These are phyloP conservation scores for Thielaviopsis euricoi DNA, from an alignment of 2,329 filamentous ascomycete genomes.

Conservation along the genomic window DNA sequence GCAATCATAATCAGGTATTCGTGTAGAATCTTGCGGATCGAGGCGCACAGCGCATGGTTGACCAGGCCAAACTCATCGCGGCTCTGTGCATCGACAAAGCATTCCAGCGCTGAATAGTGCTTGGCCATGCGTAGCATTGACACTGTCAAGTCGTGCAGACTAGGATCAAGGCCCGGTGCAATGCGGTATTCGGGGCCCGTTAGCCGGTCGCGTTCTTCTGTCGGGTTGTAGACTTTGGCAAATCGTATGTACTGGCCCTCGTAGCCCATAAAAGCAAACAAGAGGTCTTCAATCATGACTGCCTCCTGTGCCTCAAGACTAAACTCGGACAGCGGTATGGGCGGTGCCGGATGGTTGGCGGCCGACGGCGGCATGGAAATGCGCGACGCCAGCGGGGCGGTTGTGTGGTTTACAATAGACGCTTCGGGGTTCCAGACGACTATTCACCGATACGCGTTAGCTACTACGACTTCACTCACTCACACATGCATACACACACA, in stretches of 20 bases:
- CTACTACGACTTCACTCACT: not conserved
- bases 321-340: conserved; percentile 54
- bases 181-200: conserved; percentile 69
- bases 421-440: conserved; percentile 66
- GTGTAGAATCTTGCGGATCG: conserved; percentile 76
- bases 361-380: conserved; percentile 50
- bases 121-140: conserved; percentile 91
- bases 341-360: conserved; percentile 51
- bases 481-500: no score
- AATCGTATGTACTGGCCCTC: conserved; percentile 97
- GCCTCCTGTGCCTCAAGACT: conserved; percentile 71
- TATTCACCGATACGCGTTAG: conserved; percentile 13
- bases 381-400: conserved; percentile 54
- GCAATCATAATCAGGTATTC: conserved; percentile 88
- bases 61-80: conserved; percentile 85
- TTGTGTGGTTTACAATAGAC: conserved; percentile 49
- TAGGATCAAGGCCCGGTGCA: conserved; percentile 72
- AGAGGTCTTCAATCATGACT: conserved; percentile 71
- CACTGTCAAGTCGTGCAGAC: conserved; percentile 67
- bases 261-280: conserved; percentile 95
- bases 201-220: conserved; percentile 72
- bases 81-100: conserved; percentile 89
- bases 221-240: conserved; percentile 63
- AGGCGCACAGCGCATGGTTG: conserved; percentile 91
- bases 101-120: conserved; percentile 79